A percentile compares a stretch with the other conserved stretches of the same genome.
Conservation (phyloP, 345 rosid genomes). For the Lagerstroemia speciosa region DNA sequence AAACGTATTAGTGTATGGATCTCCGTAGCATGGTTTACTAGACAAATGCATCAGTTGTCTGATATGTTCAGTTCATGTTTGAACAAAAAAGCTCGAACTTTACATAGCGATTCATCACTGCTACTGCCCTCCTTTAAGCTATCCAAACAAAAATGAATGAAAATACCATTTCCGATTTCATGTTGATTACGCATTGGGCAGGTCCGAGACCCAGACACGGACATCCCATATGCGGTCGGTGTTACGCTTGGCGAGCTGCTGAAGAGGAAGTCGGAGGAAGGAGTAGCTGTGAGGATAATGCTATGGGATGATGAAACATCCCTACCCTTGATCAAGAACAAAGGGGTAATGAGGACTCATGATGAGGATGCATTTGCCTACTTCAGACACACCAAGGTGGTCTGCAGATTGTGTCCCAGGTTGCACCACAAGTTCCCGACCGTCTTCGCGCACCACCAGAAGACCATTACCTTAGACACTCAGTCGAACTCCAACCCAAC, state of each 20-base stretch:
- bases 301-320: constrained; percentile 85
- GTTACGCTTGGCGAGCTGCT: constrained; percentile 64
- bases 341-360: constrained; percentile 67
- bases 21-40: not conserved
- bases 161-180: too few species aligned
- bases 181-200: constrained; percentile 8
- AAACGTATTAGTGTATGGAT: constrained; percentile 7
- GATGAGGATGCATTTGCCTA: constrained; percentile 58
- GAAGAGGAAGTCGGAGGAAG: constrained; percentile 68
- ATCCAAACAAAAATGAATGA: too few species aligned
- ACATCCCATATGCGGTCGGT: constrained; percentile 53
- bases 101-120: too few species aligned
- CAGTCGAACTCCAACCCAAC: constrained; percentile 17
- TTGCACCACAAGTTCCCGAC: constrained; percentile 64
- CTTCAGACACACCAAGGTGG: constrained; percentile 54
- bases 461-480: constrained; percentile 57
- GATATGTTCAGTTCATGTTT: too few species aligned
- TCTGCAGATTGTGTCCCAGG: constrained; percentile 65
- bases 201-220: constrained; percentile 61
- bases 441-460: constrained; percentile 78
- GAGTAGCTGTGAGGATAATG: constrained; percentile 81
- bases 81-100: too few species aligned
- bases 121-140: too few species aligned
- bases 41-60: not conserved
- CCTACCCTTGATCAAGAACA: constrained; percentile 63